Conservation (phyloP, 2,329 filamentous ascomycete genomes). For the Iodosphaeria phyllophila region DNA sequence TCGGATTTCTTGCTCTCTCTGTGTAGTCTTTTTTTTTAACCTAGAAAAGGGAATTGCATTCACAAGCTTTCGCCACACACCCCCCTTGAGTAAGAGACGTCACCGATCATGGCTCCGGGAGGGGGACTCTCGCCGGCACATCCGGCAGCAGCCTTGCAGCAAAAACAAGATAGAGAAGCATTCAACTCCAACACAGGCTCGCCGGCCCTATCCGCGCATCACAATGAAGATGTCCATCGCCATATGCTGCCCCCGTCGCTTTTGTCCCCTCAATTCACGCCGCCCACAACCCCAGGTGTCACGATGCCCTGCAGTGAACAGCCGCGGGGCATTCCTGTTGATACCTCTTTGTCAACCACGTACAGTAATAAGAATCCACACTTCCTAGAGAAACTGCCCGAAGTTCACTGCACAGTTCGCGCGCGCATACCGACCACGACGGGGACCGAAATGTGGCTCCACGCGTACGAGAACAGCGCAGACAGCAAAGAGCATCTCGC, state of each 20-base stretch:
- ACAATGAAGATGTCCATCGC: too few relatives aligned
- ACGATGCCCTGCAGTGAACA: conserved; percentile 26
- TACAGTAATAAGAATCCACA: conserved; percentile 43
- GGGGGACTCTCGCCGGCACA: too few relatives aligned
- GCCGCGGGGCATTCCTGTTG: conserved; percentile 37
- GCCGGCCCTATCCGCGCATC: too few relatives aligned
- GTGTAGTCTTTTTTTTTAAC: too few relatives aligned
- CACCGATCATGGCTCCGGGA: too few relatives aligned
- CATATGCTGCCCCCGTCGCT: conserved; percentile 41
- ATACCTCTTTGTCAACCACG: conserved; percentile 37
- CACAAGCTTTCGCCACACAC: too few relatives aligned
- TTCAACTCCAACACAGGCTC: conserved; percentile 1
- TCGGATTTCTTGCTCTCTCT: too few relatives aligned
- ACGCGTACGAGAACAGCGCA: conserved; percentile 81
- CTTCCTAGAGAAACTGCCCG: conserved; percentile 56
- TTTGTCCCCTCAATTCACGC: conserved; percentile 73
- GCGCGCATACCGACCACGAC: conserved; percentile 85
- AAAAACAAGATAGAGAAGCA: too few relatives aligned
- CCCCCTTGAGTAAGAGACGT: too few relatives aligned
- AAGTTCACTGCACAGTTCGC: conserved; percentile 85
- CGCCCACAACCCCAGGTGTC: conserved; percentile 44
- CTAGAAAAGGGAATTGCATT: too few relatives aligned
- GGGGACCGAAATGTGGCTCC: conserved; percentile 91
- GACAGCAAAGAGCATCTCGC: conserved; percentile 94
- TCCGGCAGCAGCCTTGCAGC: too few relatives aligned